Evolutionary conservation across 768 basidiomycete species (phyloP).

Genomic region (Phylloporus arenicola): DNA sequence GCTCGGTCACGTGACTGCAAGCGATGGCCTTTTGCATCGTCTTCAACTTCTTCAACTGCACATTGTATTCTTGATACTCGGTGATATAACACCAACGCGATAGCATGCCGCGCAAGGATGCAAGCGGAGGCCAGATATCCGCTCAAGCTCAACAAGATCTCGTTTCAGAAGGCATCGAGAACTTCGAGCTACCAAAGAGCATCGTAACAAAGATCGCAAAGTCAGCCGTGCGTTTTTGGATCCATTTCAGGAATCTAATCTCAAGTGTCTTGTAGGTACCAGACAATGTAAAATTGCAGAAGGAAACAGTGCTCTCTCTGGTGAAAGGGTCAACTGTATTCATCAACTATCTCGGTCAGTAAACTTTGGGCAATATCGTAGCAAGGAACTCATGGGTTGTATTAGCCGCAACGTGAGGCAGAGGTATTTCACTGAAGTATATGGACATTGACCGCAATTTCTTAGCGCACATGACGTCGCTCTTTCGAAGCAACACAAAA

Average conservation of each 20-base stretch:
- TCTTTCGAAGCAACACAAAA: conserved; percentile 76
- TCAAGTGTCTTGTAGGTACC: conserved; percentile 55
- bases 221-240: conserved; percentile 55
- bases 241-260: neutral
- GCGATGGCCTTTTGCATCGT: too few species aligned
- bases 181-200: conserved; percentile 82
- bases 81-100: neutral
- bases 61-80: too few species aligned
- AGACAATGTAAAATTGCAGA: conserved; percentile 80
- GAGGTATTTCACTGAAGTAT: neutral
- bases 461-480: conserved; percentile 85
- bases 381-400: neutral
- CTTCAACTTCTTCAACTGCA: too few species aligned
- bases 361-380: neutral
- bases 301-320: conserved; percentile 81
- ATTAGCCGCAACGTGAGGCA: conserved; percentile 43
- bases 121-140: conserved; percentile 46
- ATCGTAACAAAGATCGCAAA: conserved; percentile 83
- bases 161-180: conserved; percentile 80
- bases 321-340: conserved; percentile 91
- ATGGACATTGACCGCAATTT: conserved; percentile 3
- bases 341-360: conserved; percentile 85
- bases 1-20: conserved; percentile 6
- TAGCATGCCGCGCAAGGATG: conserved; percentile 68
- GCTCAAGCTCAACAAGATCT: conserved; percentile 78